Evolutionary conservation across 805 yeast species (phyloP).

Genomic region (Cyberlindnera petersonii): DNA sequence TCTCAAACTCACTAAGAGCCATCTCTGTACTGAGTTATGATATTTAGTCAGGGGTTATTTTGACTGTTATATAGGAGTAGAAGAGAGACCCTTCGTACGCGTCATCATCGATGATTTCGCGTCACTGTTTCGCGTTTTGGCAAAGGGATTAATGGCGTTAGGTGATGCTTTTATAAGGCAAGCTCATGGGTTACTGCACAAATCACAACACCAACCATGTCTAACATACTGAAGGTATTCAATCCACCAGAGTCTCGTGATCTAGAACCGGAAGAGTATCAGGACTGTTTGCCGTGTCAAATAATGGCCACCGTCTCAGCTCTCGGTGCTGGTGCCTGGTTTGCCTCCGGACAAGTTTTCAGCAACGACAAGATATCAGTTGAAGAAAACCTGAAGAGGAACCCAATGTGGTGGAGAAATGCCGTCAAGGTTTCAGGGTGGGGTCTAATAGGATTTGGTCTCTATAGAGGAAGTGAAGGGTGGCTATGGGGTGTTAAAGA

Average conservation of each 20-base stretch:
- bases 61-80: too few relatives aligned
- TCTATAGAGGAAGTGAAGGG: slow-evolving; percentile 62
- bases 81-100: slow-evolving; percentile 1
- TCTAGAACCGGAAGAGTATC: slow-evolving; percentile 36
- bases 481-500: slow-evolving; percentile 44
- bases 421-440: slow-evolving; percentile 52
- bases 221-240: slow-evolving; percentile 27
- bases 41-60: too few relatives aligned
- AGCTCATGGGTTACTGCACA: background rate
- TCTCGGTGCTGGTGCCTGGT: slow-evolving; percentile 58
- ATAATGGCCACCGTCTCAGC: slow-evolving; percentile 57
- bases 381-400: slow-evolving; percentile 32
- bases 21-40: background rate
- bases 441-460: slow-evolving; percentile 51
- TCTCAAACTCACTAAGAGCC: slow-evolving; percentile 60
- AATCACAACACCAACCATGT: slow-evolving; percentile 11
- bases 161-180: too few relatives aligned
- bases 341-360: slow-evolving; percentile 54
- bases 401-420: slow-evolving; percentile 62
- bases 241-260: slow-evolving; percentile 28
- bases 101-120: too few relatives aligned
- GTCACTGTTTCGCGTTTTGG: too few relatives aligned
- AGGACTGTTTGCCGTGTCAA: slow-evolving; percentile 67
- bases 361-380: slow-evolving; percentile 35
- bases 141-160: too few relatives aligned